phyloP scores from a whole-genome alignment of 2,329 filamentous ascomycete species.

The Conoideocrella luteorostrata region DNA sequence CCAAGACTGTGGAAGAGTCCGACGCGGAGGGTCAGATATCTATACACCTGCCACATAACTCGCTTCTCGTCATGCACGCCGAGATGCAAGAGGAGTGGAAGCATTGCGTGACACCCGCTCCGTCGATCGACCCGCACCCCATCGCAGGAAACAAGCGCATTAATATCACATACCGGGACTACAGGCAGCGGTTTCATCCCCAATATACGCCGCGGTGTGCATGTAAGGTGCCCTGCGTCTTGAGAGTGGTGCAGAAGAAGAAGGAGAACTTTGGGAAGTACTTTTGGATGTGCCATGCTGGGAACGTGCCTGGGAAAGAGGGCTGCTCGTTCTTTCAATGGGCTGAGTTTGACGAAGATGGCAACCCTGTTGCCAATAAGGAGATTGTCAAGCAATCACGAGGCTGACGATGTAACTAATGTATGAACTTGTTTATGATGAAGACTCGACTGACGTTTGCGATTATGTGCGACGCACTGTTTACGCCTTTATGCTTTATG shows the following conservation, averaged over 20 bases:
- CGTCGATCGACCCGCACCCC: conserved; percentile 77
- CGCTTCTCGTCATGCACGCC: conserved; percentile 89
- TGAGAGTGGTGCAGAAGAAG: conserved; percentile 76
- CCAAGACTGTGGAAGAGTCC: conserved; percentile 35
- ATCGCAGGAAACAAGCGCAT: conserved; percentile 74
- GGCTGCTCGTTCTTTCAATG: conserved; percentile 77
- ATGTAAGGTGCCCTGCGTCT: conserved; percentile 60
- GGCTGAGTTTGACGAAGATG: conserved; percentile 82
- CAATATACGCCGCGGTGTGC: conserved; percentile 69
- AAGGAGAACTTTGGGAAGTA: conserved; percentile 72
- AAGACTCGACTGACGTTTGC: too few species aligned
- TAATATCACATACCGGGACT: conserved; percentile 91
- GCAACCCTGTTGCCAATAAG: conserved; percentile 53
- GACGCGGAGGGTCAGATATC: conserved; percentile 80
- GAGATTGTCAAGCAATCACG: conserved; percentile 14
- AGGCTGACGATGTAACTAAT: conserved; percentile 22
- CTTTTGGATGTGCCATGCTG: conserved; percentile 89
- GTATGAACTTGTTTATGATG: too few species aligned
- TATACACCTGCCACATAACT: conserved; percentile 92
- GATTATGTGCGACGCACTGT: too few species aligned
- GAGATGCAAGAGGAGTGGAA: conserved; percentile 99
- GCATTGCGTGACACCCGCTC: conserved; percentile 71
- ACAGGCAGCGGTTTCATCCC: conserved; percentile 71
- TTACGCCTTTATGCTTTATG: too few species aligned
- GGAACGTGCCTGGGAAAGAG: conserved; percentile 61